These are phyloP conservation scores for Gracilaria gracilis DNA, from an alignment of 23 red algal species.

Conservation along the genomic window DNA sequence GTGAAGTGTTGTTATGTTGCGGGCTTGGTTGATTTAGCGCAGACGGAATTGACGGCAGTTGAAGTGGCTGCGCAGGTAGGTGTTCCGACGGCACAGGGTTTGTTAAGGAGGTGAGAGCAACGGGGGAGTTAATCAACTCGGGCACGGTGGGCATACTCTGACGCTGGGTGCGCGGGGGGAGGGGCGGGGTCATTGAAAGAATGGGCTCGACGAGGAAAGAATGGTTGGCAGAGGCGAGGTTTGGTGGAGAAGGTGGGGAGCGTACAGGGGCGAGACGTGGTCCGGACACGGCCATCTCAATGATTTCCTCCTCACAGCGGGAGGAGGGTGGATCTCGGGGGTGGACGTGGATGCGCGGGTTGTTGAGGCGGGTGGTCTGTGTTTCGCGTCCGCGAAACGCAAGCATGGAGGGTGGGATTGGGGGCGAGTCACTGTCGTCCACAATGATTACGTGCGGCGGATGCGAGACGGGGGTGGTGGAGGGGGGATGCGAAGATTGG, in stretches of 20 bases:
- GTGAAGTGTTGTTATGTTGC: neutral
- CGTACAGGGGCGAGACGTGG: constrained; percentile 25
- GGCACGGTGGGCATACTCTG: constrained; percentile 3
- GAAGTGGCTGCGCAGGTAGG: neutral
- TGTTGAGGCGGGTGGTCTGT: neutral
- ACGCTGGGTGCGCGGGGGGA: constrained; percentile 16
- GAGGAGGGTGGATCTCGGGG: neutral
- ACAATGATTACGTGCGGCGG: constrained; percentile 43
- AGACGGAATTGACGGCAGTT: neutral
- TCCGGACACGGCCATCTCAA: constrained; percentile 50
- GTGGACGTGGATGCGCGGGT: constrained; percentile 7
- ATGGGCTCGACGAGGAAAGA: neutral
- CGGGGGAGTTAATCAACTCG: neutral
- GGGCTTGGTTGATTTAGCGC: neutral
- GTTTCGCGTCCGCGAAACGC: neutral
- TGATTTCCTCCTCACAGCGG: constrained; percentile 23
- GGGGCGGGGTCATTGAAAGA: neutral
- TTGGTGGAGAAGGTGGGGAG: neutral
- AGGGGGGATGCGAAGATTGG: neutral
- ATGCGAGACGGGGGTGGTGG: constrained; percentile 4
- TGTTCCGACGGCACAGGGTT: neutral
- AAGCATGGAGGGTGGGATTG: neutral
- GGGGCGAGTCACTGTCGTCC: constrained; percentile 33
- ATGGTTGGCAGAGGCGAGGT: neutral
- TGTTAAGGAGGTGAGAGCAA: neutral